Evolutionary conservation across 2,329 filamentous ascomycete genomes (phyloP).

Genomic region (Lecanicillium sp.): DNA sequence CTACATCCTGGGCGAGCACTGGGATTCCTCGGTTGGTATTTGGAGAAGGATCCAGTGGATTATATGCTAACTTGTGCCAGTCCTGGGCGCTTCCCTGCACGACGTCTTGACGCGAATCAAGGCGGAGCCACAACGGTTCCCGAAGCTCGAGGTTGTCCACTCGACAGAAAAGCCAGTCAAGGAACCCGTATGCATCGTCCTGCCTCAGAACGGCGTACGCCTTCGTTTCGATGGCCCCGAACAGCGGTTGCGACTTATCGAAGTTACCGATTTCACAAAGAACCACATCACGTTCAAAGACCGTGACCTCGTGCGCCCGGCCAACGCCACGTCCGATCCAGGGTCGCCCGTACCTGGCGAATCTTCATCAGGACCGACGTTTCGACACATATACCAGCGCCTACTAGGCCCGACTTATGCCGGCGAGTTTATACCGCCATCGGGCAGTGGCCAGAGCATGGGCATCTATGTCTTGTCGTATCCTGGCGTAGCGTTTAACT

Average conservation of each 20-base stretch:
- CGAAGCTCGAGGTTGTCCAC: slow-evolving; percentile 76
- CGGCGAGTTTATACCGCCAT: slow-evolving; percentile 77
- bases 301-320: slow-evolving; percentile 67
- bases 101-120: slow-evolving; percentile 84
- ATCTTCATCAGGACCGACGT: slow-evolving; percentile 58
- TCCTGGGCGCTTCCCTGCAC: slow-evolving; percentile 84
- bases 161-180: slow-evolving; percentile 68
- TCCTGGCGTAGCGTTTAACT: slow-evolving; percentile 89
- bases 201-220: slow-evolving; percentile 82
- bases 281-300: slow-evolving; percentile 75
- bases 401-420: slow-evolving; percentile 92
- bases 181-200: slow-evolving; percentile 66
- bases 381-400: slow-evolving; percentile 85
- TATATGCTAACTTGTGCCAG: slow-evolving; percentile 37
- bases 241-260: slow-evolving; percentile 83
- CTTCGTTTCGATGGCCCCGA: slow-evolving; percentile 91
- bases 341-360: slow-evolving; percentile 28
- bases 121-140: slow-evolving; percentile 75
- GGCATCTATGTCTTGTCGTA: slow-evolving; percentile 91
- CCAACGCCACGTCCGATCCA: slow-evolving; percentile 30
- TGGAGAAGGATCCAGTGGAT: not conserved
- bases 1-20: slow-evolving; percentile 61
- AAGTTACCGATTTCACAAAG: slow-evolving; percentile 85
- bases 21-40: slow-evolving; percentile 47
- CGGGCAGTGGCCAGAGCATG: slow-evolving; percentile 40